Conservation (phyloP, 495 filamentous ascomycete genomes). For the Alectoria sarmentosa region DNA sequence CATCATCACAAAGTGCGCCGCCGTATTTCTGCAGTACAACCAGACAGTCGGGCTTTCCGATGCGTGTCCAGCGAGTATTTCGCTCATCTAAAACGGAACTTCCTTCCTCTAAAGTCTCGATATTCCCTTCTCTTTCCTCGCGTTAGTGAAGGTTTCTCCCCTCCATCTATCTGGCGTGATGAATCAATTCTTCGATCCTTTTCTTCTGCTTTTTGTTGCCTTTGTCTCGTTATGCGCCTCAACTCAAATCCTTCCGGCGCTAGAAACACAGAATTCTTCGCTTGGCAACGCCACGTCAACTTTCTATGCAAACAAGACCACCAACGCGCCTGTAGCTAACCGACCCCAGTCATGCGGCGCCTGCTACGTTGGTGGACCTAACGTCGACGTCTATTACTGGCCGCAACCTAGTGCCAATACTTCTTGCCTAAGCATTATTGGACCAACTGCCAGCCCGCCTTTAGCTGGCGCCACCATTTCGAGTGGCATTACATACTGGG, state of each 20-base stretch:
- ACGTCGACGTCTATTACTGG: constrained; percentile 22
- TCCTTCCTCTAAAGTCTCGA: too few relatives aligned
- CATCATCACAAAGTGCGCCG: too few relatives aligned
- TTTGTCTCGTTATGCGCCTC: not conserved
- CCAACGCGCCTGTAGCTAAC: not conserved
- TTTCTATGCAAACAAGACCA: not conserved
- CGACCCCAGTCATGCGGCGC: constrained; percentile 5
- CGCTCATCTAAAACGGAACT: too few relatives aligned
- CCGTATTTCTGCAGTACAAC: too few relatives aligned
- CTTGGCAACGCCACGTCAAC: not conserved
- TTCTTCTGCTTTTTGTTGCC: not conserved
- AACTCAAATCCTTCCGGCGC: not conserved
- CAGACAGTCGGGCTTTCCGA: too few relatives aligned
- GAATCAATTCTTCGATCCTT: not conserved
- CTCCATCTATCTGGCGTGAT: not conserved
- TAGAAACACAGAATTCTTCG: not conserved
- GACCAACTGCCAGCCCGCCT: not conserved
- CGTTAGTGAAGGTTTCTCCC: too few relatives aligned
- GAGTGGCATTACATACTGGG: constrained; percentile 14
- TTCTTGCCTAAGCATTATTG: constrained; percentile 16
- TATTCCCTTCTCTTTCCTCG: too few relatives aligned
- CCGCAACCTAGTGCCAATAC: constrained; percentile 15
- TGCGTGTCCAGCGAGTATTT: too few relatives aligned
- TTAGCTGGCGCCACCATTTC: constrained; percentile 9
- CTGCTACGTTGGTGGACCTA: constrained; percentile 11